phyloP scores from a whole-genome alignment of 148 eudicot species.

The Camellia sinensis region DNA sequence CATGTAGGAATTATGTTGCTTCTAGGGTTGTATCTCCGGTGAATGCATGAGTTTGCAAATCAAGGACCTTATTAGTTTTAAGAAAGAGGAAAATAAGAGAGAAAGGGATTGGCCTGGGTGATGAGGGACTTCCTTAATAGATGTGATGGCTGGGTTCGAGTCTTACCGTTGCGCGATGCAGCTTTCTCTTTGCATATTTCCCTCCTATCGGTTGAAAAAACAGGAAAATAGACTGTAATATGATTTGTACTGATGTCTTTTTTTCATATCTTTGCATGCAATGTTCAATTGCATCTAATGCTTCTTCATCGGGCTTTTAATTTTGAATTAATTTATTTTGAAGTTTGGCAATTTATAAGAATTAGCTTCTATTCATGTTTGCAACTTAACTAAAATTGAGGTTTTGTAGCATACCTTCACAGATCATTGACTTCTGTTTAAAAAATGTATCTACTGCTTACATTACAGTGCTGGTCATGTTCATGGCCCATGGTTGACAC shows the following conservation, averaged over 20 bases:
- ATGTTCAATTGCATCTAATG: neutral
- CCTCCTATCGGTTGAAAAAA: too few species aligned
- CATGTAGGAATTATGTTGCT: conserved; percentile 5
- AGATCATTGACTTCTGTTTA: neutral
- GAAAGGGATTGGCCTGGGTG: neutral
- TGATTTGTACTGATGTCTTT: neutral
- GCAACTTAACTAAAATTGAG: neutral
- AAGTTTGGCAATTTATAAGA: neutral
- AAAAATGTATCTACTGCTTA: neutral
- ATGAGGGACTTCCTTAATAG: too few species aligned
- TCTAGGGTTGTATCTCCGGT: neutral
- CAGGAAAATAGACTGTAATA: neutral
- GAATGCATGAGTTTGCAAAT: neutral
- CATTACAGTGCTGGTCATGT: too few species aligned
- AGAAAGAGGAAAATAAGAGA: neutral
- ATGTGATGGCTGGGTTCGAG: too few species aligned
- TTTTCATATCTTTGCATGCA: neutral
- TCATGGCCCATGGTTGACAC: too few species aligned
- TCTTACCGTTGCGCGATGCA: too few species aligned
- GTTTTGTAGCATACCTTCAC: neutral
- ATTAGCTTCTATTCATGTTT: neutral
- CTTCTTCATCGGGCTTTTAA: neutral
- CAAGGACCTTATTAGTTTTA: neutral
- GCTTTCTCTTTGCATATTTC: too few species aligned
- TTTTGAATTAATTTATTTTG: neutral